These are phyloP conservation scores for Pharnaceum exiguum DNA, from an alignment of 148 eudicot species.

Conservation along the genomic window DNA sequence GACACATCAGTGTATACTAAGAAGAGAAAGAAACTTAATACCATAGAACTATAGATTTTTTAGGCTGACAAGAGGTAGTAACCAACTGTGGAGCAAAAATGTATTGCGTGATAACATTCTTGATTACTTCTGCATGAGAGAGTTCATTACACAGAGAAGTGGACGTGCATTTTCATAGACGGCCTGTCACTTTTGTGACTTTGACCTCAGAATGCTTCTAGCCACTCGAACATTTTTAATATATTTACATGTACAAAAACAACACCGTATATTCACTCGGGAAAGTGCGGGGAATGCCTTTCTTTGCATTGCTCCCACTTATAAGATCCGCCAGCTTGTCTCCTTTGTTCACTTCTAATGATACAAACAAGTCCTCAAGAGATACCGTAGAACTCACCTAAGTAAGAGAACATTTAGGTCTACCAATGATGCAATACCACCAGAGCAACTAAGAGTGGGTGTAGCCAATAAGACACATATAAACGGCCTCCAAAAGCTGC, in stretches of 20 bases:
- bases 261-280: constrained; percentile 63
- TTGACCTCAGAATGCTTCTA: constrained; percentile 66
- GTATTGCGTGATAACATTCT: constrained; percentile 32
- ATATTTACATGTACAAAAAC: constrained; percentile 80
- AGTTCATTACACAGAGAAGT: constrained; percentile 46
- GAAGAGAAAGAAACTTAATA: no score
- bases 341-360: constrained; percentile 20
- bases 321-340: constrained; percentile 46
- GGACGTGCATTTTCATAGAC: constrained; percentile 41
- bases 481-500: constrained; percentile 55
- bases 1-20: no score
- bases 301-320: constrained; percentile 59
- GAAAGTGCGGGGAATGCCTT: constrained; percentile 39
- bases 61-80: background rate
- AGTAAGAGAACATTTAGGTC: constrained; percentile 19
- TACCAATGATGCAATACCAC: constrained; percentile 36
- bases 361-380: constrained; percentile 28
- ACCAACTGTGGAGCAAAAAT: constrained; percentile 25
- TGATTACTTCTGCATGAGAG: constrained; percentile 45
- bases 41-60: background rate
- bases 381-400: constrained; percentile 30
- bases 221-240: constrained; percentile 33
- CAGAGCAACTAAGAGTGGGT: constrained; percentile 38
- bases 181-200: constrained; percentile 98
- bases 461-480: constrained; percentile 32